A percentile compares a stretch with the other conserved stretches of the same genome.
phyloP scores from a whole-genome alignment of 805 yeast species.

The Kazachstania martiniae region DNA sequence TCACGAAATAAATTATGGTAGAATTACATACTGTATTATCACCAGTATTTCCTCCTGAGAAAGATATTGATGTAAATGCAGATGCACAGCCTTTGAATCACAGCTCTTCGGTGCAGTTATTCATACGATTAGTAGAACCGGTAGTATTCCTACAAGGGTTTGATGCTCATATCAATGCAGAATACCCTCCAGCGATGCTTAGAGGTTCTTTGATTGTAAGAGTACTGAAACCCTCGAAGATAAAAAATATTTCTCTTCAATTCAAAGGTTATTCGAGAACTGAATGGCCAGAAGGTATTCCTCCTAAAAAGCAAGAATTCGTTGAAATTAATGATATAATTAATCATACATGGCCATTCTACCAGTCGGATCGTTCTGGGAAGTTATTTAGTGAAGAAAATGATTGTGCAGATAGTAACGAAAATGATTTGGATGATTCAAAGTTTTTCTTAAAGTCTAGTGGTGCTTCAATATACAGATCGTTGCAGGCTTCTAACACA shows the following conservation, averaged over 20 bases:
- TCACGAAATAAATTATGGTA: too few relatives aligned
- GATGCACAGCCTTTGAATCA: slow-evolving; percentile 42
- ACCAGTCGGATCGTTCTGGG: slow-evolving; percentile 23
- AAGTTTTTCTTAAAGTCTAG: slow-evolving; percentile 7
- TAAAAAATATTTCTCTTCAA: slow-evolving; percentile 50
- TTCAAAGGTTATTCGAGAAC: slow-evolving; percentile 67
- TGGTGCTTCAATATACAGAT: slow-evolving; percentile 12
- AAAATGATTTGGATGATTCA: too few relatives aligned
- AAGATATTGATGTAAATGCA: slow-evolving; percentile 35
- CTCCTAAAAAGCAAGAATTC: slow-evolving; percentile 67
- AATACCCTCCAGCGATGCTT: slow-evolving; percentile 65
- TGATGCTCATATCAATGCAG: slow-evolving; percentile 45
- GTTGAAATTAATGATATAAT: slow-evolving; percentile 56
- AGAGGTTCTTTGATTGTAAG: slow-evolving; percentile 71
- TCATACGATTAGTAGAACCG: slow-evolving; percentile 69
- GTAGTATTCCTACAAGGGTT: slow-evolving; percentile 76
- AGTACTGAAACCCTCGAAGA: slow-evolving; percentile 58
- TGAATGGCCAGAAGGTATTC: slow-evolving; percentile 98
- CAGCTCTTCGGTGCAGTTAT: slow-evolving; percentile 58
- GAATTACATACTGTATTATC: slow-evolving; percentile 24
- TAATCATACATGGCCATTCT: slow-evolving; percentile 88
- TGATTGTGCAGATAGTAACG: too few relatives aligned
- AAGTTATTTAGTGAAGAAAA: too few relatives aligned
- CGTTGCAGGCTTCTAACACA: too few relatives aligned
- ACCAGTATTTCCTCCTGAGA: slow-evolving; percentile 41